Percentiles rank a stretch among this genome's conserved stretches.
Evolutionary conservation across 2,329 filamentous ascomycete species (phyloP).

Genomic region (Pseudocercospora ulei): DNA sequence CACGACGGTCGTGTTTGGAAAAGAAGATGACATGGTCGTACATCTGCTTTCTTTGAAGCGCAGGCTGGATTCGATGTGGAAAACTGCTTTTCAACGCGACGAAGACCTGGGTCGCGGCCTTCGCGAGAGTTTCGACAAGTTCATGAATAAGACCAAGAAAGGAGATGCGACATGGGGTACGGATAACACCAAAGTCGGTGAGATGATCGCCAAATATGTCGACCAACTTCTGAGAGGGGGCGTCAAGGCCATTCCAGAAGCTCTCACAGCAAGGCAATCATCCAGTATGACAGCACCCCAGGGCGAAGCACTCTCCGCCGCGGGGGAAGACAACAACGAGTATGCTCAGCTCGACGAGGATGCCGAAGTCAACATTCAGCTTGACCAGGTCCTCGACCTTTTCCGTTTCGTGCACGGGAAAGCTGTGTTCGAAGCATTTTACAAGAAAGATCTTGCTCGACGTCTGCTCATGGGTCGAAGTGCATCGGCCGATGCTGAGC

Average conservation of each 20-base stretch:
- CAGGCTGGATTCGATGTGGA: conserved; percentile 65
- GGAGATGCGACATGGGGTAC: conserved; percentile 62
- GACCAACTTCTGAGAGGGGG: conserved; percentile 81
- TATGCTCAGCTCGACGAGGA: conserved; percentile 72
- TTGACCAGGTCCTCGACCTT: conserved; percentile 85
- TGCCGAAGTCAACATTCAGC: conserved; percentile 77
- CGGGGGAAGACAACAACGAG: conserved; percentile 48
- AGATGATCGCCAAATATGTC: conserved; percentile 98
- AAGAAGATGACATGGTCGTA: conserved; percentile 75
- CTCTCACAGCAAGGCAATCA: conserved; percentile 48
- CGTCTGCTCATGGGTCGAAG: conserved; percentile 84
- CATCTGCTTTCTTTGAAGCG: conserved; percentile 72
- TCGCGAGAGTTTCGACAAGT: conserved; percentile 73
- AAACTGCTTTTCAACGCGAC: conserved; percentile 65
- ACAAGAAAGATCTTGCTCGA: conserved; percentile 92
- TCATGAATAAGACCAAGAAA: conserved; percentile 81
- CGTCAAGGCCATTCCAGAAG: conserved; percentile 67
- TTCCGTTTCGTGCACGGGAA: conserved; percentile 97
- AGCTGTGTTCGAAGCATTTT: conserved; percentile 96
- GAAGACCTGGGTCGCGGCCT: conserved; percentile 68
- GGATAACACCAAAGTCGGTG: conserved; percentile 84
- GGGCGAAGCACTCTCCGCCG: conserved; percentile 48
- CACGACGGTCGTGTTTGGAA: conserved; percentile 63
- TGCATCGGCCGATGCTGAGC: conserved; percentile 87
- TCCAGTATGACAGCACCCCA: conserved; percentile 25